These are phyloP conservation scores for Apiotrichum montevideense DNA, from an alignment of 1,284 basidiomycete genomes.

Conservation along the genomic window DNA sequence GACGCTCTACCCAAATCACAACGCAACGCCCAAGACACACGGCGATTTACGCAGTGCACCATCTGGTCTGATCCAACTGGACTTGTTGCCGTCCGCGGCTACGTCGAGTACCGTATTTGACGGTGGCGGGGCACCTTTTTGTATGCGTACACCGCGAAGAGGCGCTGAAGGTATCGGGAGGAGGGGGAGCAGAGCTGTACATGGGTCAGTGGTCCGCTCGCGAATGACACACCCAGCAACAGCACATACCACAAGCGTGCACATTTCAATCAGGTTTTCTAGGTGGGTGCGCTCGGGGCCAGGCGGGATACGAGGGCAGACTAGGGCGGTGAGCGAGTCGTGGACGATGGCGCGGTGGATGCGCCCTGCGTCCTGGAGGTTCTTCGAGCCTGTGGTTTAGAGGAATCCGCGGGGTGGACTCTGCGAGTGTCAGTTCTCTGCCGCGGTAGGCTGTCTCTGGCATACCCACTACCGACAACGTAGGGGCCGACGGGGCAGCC, in stretches of 20 bases:
- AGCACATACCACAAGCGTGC: slow-evolving; percentile 29
- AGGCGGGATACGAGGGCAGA: slow-evolving; percentile 7
- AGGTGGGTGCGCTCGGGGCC: slow-evolving; percentile 14
- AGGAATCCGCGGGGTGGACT: too few relatives aligned
- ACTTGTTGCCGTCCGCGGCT: neutral
- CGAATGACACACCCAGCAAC: neutral
- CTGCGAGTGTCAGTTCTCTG: too few relatives aligned
- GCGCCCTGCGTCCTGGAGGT: slow-evolving; percentile 1
- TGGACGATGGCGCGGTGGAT: slow-evolving; percentile 7
- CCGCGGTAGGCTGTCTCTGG: neutral
- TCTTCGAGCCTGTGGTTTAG: slow-evolving; percentile 1
- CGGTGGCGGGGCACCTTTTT: slow-evolving; percentile 14
- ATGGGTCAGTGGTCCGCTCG: too few relatives aligned
- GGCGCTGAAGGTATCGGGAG: slow-evolving; percentile 31
- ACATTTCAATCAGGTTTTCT: slow-evolving; percentile 18
- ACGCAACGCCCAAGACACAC: too few relatives aligned
- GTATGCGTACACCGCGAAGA: slow-evolving; percentile 38
- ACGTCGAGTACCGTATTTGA: slow-evolving; percentile 1
- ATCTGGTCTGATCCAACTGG: too few relatives aligned
- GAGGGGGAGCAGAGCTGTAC: slow-evolving; percentile 23
- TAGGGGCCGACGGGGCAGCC: slow-evolving; percentile 31
- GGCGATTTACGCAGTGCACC: too few relatives aligned
- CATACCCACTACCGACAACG: slow-evolving; percentile 27
- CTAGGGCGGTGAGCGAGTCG: neutral
- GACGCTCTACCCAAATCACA: too few relatives aligned